These are phyloP conservation scores for Kazachstania sp. DNA, from an alignment of 1,139 yeast species.

Conservation along the genomic window DNA sequence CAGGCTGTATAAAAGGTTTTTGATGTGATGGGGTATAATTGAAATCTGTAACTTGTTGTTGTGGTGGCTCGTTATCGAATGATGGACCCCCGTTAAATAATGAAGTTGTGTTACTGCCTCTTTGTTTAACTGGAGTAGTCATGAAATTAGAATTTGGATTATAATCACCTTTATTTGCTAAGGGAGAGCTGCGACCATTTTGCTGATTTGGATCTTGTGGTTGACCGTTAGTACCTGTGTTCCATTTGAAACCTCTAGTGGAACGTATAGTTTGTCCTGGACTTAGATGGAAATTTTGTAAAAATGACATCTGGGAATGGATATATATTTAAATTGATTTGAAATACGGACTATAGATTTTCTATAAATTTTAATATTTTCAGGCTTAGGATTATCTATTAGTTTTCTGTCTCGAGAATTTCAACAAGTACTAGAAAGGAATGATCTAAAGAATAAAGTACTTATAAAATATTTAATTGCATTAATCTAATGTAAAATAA, in stretches of 20 bases:
- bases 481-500: no score
- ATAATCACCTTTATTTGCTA: conserved; percentile 1
- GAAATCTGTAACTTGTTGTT: conserved; percentile 26
- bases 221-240: conserved; percentile 15
- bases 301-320: conserved; percentile 21
- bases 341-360: no score
- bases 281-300: conserved; percentile 29
- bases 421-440: no score
- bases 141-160: conserved; percentile 1
- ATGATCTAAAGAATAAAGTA: no score
- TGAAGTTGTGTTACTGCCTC: not conserved
- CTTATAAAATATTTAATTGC: no score
- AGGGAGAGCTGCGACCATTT: not conserved
- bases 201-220: conserved; percentile 1
- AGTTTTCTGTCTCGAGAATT: no score
- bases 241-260: conserved; percentile 33
- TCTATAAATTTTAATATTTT: no score
- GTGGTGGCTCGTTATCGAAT: conserved; percentile 3
- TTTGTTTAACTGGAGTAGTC: conserved; percentile 7
- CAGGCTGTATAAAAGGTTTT: conserved; percentile 28
- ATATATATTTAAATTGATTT: not conserved
- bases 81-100: conserved; percentile 9
- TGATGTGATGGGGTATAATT: conserved; percentile 33
- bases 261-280: conserved; percentile 33
- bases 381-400: no score